Conservation (phyloP, 2,329 filamentous ascomycete species). For the Pyricularia pennisetigena region DNA sequence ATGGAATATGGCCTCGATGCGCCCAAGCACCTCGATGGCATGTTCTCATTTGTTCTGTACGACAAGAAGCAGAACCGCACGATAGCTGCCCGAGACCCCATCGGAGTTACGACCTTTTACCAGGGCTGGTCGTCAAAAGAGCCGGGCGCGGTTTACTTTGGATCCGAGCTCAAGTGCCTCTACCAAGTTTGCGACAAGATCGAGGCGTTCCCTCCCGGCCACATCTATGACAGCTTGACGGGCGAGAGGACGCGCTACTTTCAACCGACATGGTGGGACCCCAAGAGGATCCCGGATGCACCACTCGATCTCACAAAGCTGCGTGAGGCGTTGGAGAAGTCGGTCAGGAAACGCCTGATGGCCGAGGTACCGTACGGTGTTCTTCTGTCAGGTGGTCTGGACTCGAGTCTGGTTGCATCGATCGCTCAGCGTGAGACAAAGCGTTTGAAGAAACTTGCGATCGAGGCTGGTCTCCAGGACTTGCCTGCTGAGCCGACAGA, state of each 20-base stretch:
- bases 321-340: constrained; percentile 73
- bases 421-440: constrained; percentile 92
- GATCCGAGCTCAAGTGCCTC: constrained; percentile 91
- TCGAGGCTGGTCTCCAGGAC: constrained; percentile 34
- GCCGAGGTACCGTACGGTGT: constrained; percentile 98
- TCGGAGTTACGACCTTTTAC: constrained; percentile 96
- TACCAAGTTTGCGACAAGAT: constrained; percentile 93
- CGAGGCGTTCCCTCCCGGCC: constrained; percentile 85
- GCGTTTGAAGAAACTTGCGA: constrained; percentile 58
- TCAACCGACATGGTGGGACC: constrained; percentile 87
- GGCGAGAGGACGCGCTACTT: constrained; percentile 80
- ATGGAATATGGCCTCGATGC: constrained; percentile 86
- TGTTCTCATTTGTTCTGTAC: constrained; percentile 99
- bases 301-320: constrained; percentile 79
- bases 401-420: constrained; percentile 88
- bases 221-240: constrained; percentile 92
- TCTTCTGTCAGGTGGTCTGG: constrained; percentile 84
- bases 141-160: constrained; percentile 84
- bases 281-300: constrained; percentile 62
- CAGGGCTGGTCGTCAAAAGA: constrained; percentile 82
- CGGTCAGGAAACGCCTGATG: constrained; percentile 95
- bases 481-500: constrained; percentile 30
- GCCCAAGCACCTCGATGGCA: constrained; percentile 89
- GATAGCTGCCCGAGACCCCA: constrained; percentile 89
- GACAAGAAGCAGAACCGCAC: constrained; percentile 91